Conservation (phyloP, 306 rosid genomes). For the Begonia masoniana region DNA sequence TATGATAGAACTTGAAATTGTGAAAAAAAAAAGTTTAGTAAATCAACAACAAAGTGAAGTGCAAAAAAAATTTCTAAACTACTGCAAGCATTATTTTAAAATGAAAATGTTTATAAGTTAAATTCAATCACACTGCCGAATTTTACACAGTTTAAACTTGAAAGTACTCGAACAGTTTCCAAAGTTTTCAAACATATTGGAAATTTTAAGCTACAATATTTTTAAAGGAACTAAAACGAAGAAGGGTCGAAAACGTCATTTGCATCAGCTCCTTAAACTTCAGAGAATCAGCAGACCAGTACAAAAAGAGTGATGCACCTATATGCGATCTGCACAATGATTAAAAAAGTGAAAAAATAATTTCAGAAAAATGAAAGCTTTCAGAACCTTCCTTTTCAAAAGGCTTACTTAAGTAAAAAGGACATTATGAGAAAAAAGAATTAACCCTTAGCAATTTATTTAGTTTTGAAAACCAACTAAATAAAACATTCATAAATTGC, state of each 20-base stretch:
- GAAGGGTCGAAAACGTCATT: conserved; percentile 30
- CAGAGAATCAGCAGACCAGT: conserved; percentile 96
- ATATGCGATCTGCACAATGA: conserved; percentile 90
- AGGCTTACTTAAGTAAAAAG: not conserved
- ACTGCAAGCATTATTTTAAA: conserved; percentile 14
- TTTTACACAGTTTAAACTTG: conserved; percentile 21
- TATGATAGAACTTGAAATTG: too few relatives aligned
- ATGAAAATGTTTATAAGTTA: conserved; percentile 24
- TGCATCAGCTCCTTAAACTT: conserved; percentile 97
- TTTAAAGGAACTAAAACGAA: conserved; percentile 23
- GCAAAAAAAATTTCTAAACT: too few relatives aligned
- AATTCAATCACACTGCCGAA: conserved; percentile 31
- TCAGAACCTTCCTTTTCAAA: conserved; percentile 35
- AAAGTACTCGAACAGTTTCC: conserved; percentile 36
- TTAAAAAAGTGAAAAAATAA: conserved; percentile 39
- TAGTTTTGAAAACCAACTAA: too few relatives aligned
- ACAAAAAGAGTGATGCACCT: conserved; percentile 86
- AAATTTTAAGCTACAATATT: conserved; percentile 49
- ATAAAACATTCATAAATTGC: too few relatives aligned
- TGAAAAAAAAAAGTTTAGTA: too few relatives aligned
- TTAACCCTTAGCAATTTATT: too few relatives aligned
- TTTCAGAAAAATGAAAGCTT: conserved; percentile 25
- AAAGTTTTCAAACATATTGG: conserved; percentile 29
- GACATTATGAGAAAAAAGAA: too few relatives aligned
- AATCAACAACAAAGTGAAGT: too few relatives aligned